Evolutionary conservation across 78 protist species (phyloP).

Genomic region (Dictyostelium brefeldianum): DNA sequence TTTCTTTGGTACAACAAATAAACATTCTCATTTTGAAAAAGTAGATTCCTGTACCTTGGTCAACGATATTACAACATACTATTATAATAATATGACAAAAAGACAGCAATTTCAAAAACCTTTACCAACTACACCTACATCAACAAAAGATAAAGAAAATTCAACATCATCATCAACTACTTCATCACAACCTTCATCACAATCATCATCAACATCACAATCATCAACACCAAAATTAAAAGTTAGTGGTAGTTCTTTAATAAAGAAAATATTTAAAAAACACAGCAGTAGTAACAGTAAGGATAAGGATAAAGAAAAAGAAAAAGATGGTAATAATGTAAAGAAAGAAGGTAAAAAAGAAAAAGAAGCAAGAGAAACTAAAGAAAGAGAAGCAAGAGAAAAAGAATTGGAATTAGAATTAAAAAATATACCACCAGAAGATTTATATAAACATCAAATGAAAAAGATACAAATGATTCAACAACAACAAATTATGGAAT

Average conservation of each 20-base stretch:
- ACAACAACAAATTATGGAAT: constrained; percentile 10
- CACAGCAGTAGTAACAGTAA: neutral
- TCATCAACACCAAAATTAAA: neutral
- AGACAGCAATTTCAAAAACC: constrained; percentile 10
- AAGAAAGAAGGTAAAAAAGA: constrained; percentile 18
- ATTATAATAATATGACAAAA: constrained; percentile 59
- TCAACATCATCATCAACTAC: neutral
- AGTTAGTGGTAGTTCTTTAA: neutral
- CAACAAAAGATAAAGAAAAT: neutral
- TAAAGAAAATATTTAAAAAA: constrained; percentile 24
- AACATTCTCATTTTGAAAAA: constrained; percentile 57
- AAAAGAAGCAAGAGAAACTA: constrained; percentile 1
- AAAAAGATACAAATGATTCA: constrained; percentile 13
- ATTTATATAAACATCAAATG: constrained; percentile 16
- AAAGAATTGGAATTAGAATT: neutral
- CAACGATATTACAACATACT: constrained; percentile 61
- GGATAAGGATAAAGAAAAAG: neutral
- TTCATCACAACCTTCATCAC: neutral
- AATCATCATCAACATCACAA: neutral
- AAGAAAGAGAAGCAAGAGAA: neutral
- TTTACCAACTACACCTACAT: neutral
- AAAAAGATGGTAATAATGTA: neutral
- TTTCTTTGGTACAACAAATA: constrained; percentile 29
- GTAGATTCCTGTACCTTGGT: constrained; percentile 64
- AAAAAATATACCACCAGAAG: constrained; percentile 17